Base-by-base conservation (phyloP, 2,329 filamentous ascomycete species). In the Oidium heveae region DNA sequence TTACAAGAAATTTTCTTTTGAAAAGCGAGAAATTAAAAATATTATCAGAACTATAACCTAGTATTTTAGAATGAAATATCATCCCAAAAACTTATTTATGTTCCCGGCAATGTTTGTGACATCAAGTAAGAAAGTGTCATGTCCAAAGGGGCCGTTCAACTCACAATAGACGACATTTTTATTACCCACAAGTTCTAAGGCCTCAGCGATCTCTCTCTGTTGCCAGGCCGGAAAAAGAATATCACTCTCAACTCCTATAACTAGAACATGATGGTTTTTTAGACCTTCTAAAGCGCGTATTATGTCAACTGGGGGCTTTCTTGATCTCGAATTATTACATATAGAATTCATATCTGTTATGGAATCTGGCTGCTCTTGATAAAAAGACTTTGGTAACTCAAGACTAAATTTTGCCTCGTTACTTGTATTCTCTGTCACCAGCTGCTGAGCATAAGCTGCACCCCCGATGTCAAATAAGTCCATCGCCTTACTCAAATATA, bases 401-500 rank as follows among this genome's bases (percentile, higher is more conserved):
- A 98, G 72, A 62, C 76, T 87, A 71, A 89, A 96, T 0, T 72
- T 66, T 0, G 63, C 59, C 44, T 58, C 63, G 13, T 65, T 64
- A 4, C 60, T 58, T 13, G 65, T 56, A 4, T 61, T 61, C 2
- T 64, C 65, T 6, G 71, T 71, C 0, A 72, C 70, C 1, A 88
- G 68, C 52, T 75, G 75, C 47, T 70, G 67, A 57, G 74, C 69
- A 51, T 82, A 79, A 55, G 77, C 72, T 15, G 74, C 71, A 51
- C 72, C 71, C 24, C 91, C 87, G 0, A 98, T 75, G 63, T 98
- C 91, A 66, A 98, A 98, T 13, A 98, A 73, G 65, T 98, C 91
- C 91, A 98, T 98, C 5, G 91, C 91, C 69, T 98, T 98, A 66
- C 86, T 94, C 55, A 98, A 86, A 66, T 98, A 98, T 2, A 98